Evolutionary conservation across 257 asterid genomes (phyloP).

Genomic region (Capsicum baccatum): DNA sequence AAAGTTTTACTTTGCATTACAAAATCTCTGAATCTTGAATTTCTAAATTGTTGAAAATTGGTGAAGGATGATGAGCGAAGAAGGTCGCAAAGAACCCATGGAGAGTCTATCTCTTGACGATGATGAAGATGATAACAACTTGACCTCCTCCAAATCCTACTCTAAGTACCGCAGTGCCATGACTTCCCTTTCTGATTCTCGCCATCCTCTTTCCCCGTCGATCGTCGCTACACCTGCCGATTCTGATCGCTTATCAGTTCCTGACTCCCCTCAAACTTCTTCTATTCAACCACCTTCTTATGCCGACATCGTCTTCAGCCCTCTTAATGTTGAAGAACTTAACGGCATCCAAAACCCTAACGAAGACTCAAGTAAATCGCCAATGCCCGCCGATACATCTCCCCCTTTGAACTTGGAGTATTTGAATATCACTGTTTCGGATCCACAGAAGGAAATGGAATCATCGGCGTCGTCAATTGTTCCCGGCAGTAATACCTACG

Average conservation of each 20-base stretch:
- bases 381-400: slow-evolving; percentile 33
- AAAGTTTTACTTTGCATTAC: no score
- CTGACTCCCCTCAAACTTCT: slow-evolving; percentile 28
- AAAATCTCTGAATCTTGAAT: no score
- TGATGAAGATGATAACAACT: slow-evolving; percentile 37
- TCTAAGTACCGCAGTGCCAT: slow-evolving; percentile 74
- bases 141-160: slow-evolving; percentile 66
- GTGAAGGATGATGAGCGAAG: slow-evolving; percentile 45
- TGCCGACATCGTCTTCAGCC: slow-evolving; percentile 50
- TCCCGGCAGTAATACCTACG: slow-evolving; percentile 76
- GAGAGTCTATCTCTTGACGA: slow-evolving; percentile 64
- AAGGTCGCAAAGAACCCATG: slow-evolving; percentile 46
- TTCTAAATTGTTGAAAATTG: no score
- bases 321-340: slow-evolving; percentile 45
- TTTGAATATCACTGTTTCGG: slow-evolving; percentile 67
- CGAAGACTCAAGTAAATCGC: slow-evolving; percentile 32
- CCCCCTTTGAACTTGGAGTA: slow-evolving; percentile 58
- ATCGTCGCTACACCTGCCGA: slow-evolving; percentile 50
- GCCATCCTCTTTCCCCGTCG: slow-evolving; percentile 53
- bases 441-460: slow-evolving; percentile 86
- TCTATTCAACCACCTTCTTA: slow-evolving; percentile 57
- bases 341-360: slow-evolving; percentile 48
- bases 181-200: slow-evolving; percentile 60
- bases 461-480: slow-evolving; percentile 76
- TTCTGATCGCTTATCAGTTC: slow-evolving; percentile 67